These are phyloP conservation scores for Mucor plumbeus DNA, from an alignment of 371 early-diverging fungal species.

Conservation along the genomic window DNA sequence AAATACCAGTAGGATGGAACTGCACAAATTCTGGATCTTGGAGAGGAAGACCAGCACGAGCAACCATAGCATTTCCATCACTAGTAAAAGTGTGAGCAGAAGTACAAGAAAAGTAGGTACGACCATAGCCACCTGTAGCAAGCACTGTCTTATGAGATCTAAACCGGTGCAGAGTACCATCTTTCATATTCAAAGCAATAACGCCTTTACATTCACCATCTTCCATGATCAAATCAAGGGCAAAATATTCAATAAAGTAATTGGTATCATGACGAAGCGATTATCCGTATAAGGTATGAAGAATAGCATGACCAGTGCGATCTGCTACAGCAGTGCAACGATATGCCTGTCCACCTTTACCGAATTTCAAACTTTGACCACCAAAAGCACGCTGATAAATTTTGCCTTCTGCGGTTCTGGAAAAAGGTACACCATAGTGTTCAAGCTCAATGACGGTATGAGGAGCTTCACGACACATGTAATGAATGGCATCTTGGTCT, in stretches of 20 bases:
- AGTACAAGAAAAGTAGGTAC: constrained; percentile 98
- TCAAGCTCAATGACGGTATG: constrained; percentile 95
- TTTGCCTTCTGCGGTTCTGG: constrained; percentile 94
- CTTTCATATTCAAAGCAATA: constrained; percentile 95
- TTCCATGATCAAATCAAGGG: constrained; percentile 97
- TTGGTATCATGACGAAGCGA: constrained; percentile 94
- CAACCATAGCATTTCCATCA: constrained; percentile 97
- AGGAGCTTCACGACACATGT: constrained; percentile 98
- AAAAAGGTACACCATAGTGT: constrained; percentile 98
- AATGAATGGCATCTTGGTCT: constrained; percentile 99
- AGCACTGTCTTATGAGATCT: constrained; percentile 97
- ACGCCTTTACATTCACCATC: constrained; percentile 97
- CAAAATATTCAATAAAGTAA: constrained; percentile 98
- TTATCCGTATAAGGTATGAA: constrained; percentile 97
- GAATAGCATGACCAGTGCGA: constrained; percentile 96
- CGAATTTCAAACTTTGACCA: constrained; percentile 93
- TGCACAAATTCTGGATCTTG: constrained; percentile 98
- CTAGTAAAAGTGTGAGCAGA: constrained; percentile 98
- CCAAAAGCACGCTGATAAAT: constrained; percentile 99
- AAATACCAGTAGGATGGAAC: constrained; percentile 98
- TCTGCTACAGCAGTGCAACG: constrained; percentile 98
- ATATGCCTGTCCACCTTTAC: constrained; percentile 96
- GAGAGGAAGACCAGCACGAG: constrained; percentile 88
- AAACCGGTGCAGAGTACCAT: constrained; percentile 97
- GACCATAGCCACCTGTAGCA: constrained; percentile 99